Base-by-base conservation (phyloP, 208 protist genomes). In the Blechomonas ayalai region DNA sequence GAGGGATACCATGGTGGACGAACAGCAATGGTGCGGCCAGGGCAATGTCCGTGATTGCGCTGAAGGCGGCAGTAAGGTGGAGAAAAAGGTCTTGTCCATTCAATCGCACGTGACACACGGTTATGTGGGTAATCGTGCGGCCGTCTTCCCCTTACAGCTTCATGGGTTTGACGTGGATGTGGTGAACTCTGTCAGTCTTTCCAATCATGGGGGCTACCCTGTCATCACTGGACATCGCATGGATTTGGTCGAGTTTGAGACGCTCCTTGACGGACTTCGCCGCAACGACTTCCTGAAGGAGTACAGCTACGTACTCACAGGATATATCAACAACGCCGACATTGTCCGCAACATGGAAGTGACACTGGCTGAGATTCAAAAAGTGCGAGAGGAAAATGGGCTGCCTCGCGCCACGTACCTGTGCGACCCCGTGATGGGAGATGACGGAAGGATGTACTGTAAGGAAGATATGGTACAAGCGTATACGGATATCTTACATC, bases 391-490 rank as follows among this genome's bases (percentile, higher is more conserved):
- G 33, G 67, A 61, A 28, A 59, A 73, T 29, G 46, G 35, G 4
- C 25, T 37, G 32, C 56, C 64, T 12, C 55, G 61, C 22, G 41
- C 79, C 0, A 64, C 53, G 12, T 96, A 79, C 52, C 62, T 96
- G 24, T 98, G 96, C 69, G 96, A 98, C 52, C 95, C 96, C 0
- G 96, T 98, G 2, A 73, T 97, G 45, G 96, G 96, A 25, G 96
- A 98, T 49, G 69, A 97, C 40, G 88, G 90, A 6, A 59, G 70
- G 16, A 49, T 98, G 28, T 98, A 98, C 70, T 96, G 95, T 58
- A 90, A 92, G 50, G 51, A 79, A 18, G 87, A 96, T 35, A 64
- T 96, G 8, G 50, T 97, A 3, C 60, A 67, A 18, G 73, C 93
- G 15, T 98, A 97, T 60, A 73, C 68, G 12, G 65, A 81, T n/a